A percentile compares a stretch with the other conserved stretches of the same genome.
Evolutionary conservation across 1,284 basidiomycete genomes (phyloP).

Genomic region (Afroboletus lepidellus): DNA sequence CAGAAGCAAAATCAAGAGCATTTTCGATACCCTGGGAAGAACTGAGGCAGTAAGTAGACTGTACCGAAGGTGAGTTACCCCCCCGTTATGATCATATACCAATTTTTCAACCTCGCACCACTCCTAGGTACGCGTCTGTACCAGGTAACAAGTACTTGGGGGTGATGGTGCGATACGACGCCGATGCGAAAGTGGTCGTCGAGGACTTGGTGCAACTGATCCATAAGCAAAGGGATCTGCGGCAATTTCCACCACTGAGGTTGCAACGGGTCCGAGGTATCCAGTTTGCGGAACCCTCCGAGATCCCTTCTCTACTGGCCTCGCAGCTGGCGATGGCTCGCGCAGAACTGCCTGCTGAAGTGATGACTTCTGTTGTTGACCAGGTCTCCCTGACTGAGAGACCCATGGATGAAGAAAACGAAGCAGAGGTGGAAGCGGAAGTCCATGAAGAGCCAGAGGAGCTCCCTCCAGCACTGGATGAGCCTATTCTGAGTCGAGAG

Average conservation of each 20-base stretch:
- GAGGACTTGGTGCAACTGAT: conserved; percentile 27
- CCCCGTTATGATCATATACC: no score
- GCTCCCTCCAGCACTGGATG: background rate
- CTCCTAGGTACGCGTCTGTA: conserved; percentile 16
- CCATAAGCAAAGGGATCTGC: conserved; percentile 10
- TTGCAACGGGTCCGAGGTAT: conserved; percentile 20
- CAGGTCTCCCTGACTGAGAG: conserved; percentile 5
- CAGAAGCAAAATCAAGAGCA: conserved; percentile 13
- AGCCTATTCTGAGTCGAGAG: conserved; percentile 10
- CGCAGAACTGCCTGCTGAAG: conserved; percentile 16
- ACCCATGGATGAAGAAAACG: background rate
- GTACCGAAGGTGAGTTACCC: conserved; percentile 17
- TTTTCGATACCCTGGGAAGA: conserved; percentile 12
- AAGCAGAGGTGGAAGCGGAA: conserved; percentile 19
- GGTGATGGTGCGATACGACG: conserved; percentile 19
- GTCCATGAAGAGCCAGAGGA: conserved; percentile 22
- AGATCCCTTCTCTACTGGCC: conserved; percentile 22
- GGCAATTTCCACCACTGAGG: background rate
- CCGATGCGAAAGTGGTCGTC: conserved; percentile 15
- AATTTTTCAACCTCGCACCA: background rate
- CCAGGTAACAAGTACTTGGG: conserved; percentile 12
- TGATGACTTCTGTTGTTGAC: conserved; percentile 15
- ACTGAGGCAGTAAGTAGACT: conserved; percentile 3
- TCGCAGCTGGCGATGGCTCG: conserved; percentile 16
- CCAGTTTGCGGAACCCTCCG: conserved; percentile 14